A percentile compares a stretch with the other conserved stretches of the same genome.
Evolutionary conservation across 306 rosid species (phyloP).

Genomic region (Dryas alaskensis): DNA sequence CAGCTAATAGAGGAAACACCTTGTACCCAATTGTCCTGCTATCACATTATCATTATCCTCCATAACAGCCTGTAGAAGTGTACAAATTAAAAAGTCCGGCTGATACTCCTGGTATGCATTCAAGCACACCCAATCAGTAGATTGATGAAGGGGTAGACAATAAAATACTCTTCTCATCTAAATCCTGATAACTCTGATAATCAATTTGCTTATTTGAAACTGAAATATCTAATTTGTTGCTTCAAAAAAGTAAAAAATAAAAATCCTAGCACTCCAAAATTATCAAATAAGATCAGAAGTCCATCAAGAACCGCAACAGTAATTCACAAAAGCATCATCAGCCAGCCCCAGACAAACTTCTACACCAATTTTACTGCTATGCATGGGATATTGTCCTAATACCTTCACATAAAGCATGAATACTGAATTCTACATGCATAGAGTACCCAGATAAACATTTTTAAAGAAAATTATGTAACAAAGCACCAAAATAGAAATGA

Average conservation of each 20-base stretch:
- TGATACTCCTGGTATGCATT: not conserved
- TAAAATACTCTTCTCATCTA: not conserved
- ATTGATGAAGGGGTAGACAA: not conserved
- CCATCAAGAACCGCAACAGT: not conserved
- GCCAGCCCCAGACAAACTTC: not conserved
- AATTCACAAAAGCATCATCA: slow-evolving; percentile 12
- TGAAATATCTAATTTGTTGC: not conserved
- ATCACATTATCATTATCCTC: not conserved
- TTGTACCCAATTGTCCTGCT: slow-evolving; percentile 8
- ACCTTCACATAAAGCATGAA: not conserved
- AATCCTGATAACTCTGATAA: slow-evolving; percentile 6
- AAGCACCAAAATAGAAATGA: slow-evolving; percentile 2
- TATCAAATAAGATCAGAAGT: slow-evolving; percentile 3
- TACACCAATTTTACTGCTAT: not conserved
- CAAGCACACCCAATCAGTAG: not conserved
- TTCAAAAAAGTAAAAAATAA: not conserved
- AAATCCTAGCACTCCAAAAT: slow-evolving; percentile 2
- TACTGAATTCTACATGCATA: not conserved
- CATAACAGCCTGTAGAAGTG: not conserved
- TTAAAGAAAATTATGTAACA: not conserved
- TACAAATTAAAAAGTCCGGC: not conserved
- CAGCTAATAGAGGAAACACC: not conserved
- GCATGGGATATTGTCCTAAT: not conserved
- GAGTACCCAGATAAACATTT: not conserved
- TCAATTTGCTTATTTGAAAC: not conserved